phyloP scores from a whole-genome alignment of 2,329 filamentous ascomycete species.

The Trichoderma aggressivum region DNA sequence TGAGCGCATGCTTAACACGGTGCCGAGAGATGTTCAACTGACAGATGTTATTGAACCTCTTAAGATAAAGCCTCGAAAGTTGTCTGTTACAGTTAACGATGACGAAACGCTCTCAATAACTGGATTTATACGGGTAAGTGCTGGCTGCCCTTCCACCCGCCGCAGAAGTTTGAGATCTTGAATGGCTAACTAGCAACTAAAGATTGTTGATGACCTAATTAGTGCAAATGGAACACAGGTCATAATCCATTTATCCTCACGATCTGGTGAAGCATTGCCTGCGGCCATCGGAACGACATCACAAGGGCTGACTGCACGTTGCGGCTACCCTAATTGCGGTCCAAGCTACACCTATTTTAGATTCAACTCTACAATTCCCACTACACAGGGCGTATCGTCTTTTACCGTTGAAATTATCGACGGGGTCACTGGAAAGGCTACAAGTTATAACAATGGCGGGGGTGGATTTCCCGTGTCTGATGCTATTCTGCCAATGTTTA shows the following conservation, averaged over 20 bases:
- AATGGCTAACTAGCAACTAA: not conserved
- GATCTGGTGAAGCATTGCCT: not conserved
- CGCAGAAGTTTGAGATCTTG: not conserved
- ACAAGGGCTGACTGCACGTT: not conserved
- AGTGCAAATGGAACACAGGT: not conserved
- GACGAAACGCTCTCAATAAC: not conserved
- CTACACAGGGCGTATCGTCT: not conserved
- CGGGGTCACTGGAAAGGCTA: not conserved
- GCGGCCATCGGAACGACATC: not conserved
- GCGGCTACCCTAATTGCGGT: not conserved
- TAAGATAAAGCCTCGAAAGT: not conserved
- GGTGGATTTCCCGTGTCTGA: not conserved
- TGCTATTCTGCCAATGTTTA: not conserved
- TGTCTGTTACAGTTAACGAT: not conserved
- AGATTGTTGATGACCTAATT: not conserved
- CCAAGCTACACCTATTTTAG: not conserved
- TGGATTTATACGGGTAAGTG: not conserved
- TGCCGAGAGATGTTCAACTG: not conserved
- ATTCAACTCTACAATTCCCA: not conserved
- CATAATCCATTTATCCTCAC: not conserved
- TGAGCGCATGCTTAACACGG: slow-evolving; percentile 3
- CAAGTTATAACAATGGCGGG: not conserved
- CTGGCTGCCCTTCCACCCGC: not conserved
- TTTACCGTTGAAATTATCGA: not conserved
- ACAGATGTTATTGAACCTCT: not conserved